Base-by-base conservation (phyloP, 805 yeast genomes). In the Candida xyloterini region DNA sequence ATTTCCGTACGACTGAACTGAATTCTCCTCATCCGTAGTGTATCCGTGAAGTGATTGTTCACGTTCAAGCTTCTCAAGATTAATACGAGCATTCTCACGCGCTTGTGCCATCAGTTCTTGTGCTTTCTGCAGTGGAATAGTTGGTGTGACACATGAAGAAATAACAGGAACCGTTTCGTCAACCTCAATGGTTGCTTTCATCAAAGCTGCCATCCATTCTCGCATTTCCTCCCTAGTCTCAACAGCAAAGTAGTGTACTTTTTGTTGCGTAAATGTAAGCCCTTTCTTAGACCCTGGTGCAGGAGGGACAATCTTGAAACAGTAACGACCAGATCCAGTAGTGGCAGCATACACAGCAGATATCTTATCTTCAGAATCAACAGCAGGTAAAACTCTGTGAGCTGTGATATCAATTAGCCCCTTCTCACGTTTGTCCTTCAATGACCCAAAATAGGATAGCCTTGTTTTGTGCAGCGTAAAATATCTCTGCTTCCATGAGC, bases 211-310 rank as follows among this genome's bases (percentile, higher is more conserved):
- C 79, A 90, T 80, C 99, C 99, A 93, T 2, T 74, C 76, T 57
- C 96, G 74, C 96, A 91, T 84, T 48, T 91, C 98, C 35, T 88
- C 95, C 42, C 73, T 77, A 0, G 87, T 74, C 35, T 93, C 97
- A 30, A 91, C 96, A 0, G 98, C 97, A 72, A 93, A 93, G 62
- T 84, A 93, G 56, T 93, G 99, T 7, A 89, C 85, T 50, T 89
- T 87, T 21, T 96, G 99, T 48, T 90, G 96, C 0, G 99, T 93
- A 61, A 93, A 93, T 0, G 96, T 90, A 42, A 93, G 76, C 0
- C 98, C 98, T 65, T 90, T 91, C 50, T 83, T 81, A 38, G 91
- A 86, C 0, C 99, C 99, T 0, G 98, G 98, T 2, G 95, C 95
- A 0, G 99, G 99, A 8, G 99, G 99, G 3, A 90, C 78, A 10